A percentile compares a stretch with the other conserved stretches of the same genome.
Evolutionary conservation across 2,329 filamentous ascomycete species (phyloP).

Genomic region (Herpotrichia juniperi): DNA sequence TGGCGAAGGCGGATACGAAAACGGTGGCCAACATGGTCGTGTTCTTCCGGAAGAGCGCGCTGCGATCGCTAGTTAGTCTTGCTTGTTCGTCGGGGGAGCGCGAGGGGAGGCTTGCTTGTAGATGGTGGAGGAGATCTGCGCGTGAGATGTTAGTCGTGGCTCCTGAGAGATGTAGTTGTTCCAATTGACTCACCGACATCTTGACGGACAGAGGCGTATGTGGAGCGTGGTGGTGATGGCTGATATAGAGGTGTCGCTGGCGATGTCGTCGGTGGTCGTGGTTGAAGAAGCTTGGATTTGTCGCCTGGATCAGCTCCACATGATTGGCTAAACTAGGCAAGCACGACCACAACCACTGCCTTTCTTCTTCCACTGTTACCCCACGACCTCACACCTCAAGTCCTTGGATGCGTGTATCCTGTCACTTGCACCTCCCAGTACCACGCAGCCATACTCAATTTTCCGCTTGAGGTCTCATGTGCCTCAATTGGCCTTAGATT

Average conservation of each 20-base stretch:
- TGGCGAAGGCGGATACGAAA: slow-evolving; percentile 85
- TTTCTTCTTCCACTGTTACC: slow-evolving; percentile 1
- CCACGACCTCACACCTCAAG: neutral
- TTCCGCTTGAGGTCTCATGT: neutral
- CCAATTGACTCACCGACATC: slow-evolving; percentile 65
- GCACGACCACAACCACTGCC: slow-evolving; percentile 1
- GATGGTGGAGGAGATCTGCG: slow-evolving; percentile 60
- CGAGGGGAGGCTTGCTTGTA: slow-evolving; percentile 54
- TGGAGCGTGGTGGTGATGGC: slow-evolving; percentile 25
- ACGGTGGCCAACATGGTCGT: slow-evolving; percentile 84
- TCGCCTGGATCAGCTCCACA: slow-evolving; percentile 19
- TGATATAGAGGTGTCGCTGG: slow-evolving; percentile 30
- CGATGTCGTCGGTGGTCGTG: slow-evolving; percentile 20
- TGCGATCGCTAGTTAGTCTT: slow-evolving; percentile 53
- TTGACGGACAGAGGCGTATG: slow-evolving; percentile 41
- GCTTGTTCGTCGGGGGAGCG: slow-evolving; percentile 16
- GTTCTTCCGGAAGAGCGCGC: slow-evolving; percentile 85
- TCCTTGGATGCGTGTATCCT: neutral
- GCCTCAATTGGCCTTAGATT: neutral
- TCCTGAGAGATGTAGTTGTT: neutral
- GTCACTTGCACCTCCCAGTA: neutral
- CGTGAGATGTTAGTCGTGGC: slow-evolving; percentile 30
- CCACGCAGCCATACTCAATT: neutral
- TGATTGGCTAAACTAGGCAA: slow-evolving; percentile 32
- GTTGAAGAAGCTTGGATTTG: slow-evolving; percentile 8